Base-by-base conservation (phyloP, 768 basidiomycete species). In the Suillus plorans region DNA sequence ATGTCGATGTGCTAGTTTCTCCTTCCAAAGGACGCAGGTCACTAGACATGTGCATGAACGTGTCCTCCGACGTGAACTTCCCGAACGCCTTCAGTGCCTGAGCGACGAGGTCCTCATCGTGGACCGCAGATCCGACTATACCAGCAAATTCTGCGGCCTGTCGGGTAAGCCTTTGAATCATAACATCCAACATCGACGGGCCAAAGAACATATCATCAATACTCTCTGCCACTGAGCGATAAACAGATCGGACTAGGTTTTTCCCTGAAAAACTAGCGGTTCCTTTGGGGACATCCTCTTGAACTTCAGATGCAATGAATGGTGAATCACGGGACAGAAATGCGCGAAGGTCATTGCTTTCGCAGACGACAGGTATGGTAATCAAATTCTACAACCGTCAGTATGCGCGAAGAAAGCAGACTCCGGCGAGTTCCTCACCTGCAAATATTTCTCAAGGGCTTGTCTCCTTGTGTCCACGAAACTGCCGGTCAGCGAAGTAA, bases 141-240 rank as follows among this genome's bases (percentile, higher is more conserved):
- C 94, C 95, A 3, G 89, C 90, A 65, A 95, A 88, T 71, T 95
- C 93, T 12, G 92, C 92, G 0, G 92, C 95, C 76, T 98, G 95
- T 37, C 89, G 86, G 0, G 91, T 94, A 20, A 98, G 85, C 3
- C 95, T 88, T 70, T 94, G 90, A 50, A 97, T 93, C 84, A 97
- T 92, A 53, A 96, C 90, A 73, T 98, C 95, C 52, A 98, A 78
- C 94, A 97, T 95, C 1, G 94, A 95, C 3, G 92, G 96, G 3
- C 94, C 95, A 68, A 97, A 94, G 77, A 97, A 90, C 85, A 97
- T 94, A 76, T 99, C 97, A 75, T 99, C 97, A 70, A 99, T 89
- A 74, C 95, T 95, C 67, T 94, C 92, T 6, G 97, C 87, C 55
- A 99, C 92, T 31, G 94, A 93, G 37, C 90, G 89, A 73, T 97